Evolutionary conservation across 164 flowering plant genomes (phyloP).

Genomic region (Vitis labrusca): DNA sequence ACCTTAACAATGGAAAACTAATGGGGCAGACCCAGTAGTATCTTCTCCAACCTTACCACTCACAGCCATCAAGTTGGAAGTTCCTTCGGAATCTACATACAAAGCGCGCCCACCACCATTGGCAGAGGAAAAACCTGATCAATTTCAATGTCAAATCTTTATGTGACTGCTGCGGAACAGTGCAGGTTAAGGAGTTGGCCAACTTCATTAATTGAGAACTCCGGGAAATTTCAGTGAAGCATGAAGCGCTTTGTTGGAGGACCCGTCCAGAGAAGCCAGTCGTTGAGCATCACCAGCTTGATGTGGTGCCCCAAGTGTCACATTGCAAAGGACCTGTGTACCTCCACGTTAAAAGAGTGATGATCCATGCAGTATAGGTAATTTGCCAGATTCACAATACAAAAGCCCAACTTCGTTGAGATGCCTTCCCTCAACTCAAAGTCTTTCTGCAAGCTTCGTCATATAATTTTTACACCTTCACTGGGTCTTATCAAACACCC

Average conservation of each 20-base stretch:
- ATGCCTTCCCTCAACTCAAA: constrained; percentile 85
- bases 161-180: not conserved
- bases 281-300: constrained; percentile 85
- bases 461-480: too few relatives aligned
- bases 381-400: constrained; percentile 72
- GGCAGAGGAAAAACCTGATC: constrained; percentile 10
- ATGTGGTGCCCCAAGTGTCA: constrained; percentile 76
- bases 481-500: too few relatives aligned
- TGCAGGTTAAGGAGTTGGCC: constrained; percentile 27
- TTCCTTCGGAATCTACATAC: constrained; percentile 11
- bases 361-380: constrained; percentile 87
- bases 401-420: constrained; percentile 93
- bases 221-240: constrained; percentile 99
- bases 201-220: constrained; percentile 92
- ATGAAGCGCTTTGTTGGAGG: constrained; percentile 90
- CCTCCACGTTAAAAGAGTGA: constrained; percentile 91
- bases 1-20: constrained; percentile 6
- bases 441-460: constrained; percentile 44
- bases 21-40: constrained; percentile 5
- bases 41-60: constrained; percentile 7
- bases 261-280: constrained; percentile 87
- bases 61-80: constrained; percentile 16
- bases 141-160: constrained; percentile 5
- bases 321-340: constrained; percentile 93
- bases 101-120: not conserved